Evolutionary conservation across 1,139 yeast species (phyloP).

Genomic region (Pichia sp.): DNA sequence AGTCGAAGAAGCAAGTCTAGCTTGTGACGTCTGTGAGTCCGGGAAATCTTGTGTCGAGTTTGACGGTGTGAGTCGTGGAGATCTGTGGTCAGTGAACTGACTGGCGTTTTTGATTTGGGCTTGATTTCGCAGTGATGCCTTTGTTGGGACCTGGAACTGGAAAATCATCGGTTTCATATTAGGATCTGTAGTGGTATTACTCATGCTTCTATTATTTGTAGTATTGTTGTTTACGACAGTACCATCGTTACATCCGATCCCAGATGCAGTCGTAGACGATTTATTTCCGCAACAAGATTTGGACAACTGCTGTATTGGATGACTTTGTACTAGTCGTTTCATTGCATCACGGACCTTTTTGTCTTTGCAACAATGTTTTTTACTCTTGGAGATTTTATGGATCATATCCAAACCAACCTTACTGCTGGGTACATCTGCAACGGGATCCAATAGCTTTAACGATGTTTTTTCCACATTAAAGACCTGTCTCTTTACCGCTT

Average conservation of each 20-base stretch:
- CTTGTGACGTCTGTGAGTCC: too few relatives aligned
- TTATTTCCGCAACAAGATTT: neutral
- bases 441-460: constrained; percentile 25
- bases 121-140: neutral
- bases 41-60: too few relatives aligned
- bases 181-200: neutral
- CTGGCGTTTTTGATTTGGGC: too few relatives aligned
- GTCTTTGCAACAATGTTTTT: constrained; percentile 7
- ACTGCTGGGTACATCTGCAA: constrained; percentile 24
- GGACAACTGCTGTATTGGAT: constrained; percentile 4
- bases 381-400: constrained; percentile 13
- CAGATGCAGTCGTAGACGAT: constrained; percentile 1
- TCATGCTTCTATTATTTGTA: neutral
- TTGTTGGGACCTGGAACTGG: constrained; percentile 4
- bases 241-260: too few relatives aligned
- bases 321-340: constrained; percentile 1
- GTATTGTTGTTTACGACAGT: too few relatives aligned
- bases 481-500: constrained; percentile 43
- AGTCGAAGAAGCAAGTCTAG: too few relatives aligned
- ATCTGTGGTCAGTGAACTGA: too few relatives aligned
- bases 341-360: constrained; percentile 2
- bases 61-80: too few relatives aligned
- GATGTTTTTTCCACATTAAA: constrained; percentile 40
- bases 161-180: neutral
- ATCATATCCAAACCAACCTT: constrained; percentile 24